Evolutionary conservation across 2,329 filamentous ascomycete species (phyloP).

Genomic region (Huntiella moniliformis): DNA sequence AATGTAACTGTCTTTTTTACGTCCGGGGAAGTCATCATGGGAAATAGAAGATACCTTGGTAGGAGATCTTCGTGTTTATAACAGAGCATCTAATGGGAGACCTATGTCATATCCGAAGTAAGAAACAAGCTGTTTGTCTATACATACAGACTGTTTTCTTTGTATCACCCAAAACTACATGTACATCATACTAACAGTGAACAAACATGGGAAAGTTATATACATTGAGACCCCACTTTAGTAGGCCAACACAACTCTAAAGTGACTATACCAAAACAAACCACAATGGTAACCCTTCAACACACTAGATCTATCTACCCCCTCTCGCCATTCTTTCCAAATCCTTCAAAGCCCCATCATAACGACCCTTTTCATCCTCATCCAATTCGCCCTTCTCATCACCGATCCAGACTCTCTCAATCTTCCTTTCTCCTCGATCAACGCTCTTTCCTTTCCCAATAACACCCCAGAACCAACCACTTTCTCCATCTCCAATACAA

Average conservation of each 20-base stretch:
- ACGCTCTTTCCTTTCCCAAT: constrained; percentile 43
- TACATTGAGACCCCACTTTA: background rate
- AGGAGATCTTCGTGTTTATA: too few relatives aligned
- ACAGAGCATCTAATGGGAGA: too few relatives aligned
- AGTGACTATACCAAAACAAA: background rate
- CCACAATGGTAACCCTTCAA: background rate
- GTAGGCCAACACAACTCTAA: too few relatives aligned
- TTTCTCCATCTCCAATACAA: constrained; percentile 63
- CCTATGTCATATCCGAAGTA: too few relatives aligned
- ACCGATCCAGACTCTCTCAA: constrained; percentile 26
- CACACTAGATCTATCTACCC: background rate
- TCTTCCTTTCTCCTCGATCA: constrained; percentile 22
- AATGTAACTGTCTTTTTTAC: too few relatives aligned
- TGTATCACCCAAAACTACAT: background rate
- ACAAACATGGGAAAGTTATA: background rate
- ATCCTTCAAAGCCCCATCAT: constrained; percentile 39
- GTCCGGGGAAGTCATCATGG: too few relatives aligned
- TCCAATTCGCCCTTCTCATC: constrained; percentile 23
- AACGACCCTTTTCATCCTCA: constrained; percentile 27
- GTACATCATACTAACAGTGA: background rate
- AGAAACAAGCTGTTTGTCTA: too few relatives aligned
- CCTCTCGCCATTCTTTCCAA: constrained; percentile 39
- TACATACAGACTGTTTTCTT: too few relatives aligned
- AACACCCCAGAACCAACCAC: constrained; percentile 79
- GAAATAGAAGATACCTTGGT: too few relatives aligned